Conservation (phyloP, 345 rosid genomes). For the Erodium maritimum region DNA sequence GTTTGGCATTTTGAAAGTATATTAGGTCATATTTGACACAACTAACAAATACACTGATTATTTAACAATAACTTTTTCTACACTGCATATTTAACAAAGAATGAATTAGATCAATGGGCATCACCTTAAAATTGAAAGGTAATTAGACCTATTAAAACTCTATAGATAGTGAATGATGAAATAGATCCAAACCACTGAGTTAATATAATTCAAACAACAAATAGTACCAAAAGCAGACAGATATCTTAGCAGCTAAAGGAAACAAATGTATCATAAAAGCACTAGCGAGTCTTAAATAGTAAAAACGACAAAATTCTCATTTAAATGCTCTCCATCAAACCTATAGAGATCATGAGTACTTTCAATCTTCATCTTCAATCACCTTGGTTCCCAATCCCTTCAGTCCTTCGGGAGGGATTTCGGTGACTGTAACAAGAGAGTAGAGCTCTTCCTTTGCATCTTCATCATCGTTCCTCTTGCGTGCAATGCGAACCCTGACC, state of each 20-base stretch:
- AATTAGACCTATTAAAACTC: too few species aligned
- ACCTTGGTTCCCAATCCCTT: slow-evolving; percentile 42
- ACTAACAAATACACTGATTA: too few species aligned
- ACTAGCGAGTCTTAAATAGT: too few species aligned
- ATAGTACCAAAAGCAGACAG: not conserved
- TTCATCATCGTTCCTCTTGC: slow-evolving; percentile 50
- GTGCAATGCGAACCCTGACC: slow-evolving; percentile 42
- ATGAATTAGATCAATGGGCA: too few species aligned
- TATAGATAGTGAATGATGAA: not conserved
- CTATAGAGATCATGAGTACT: not conserved
- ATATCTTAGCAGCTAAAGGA: not conserved
- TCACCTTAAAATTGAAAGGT: too few species aligned
- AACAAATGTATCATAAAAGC: too few species aligned
- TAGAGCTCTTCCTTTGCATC: slow-evolving; percentile 54
- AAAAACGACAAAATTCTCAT: not conserved
- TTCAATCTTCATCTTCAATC: slow-evolving; percentile 46
- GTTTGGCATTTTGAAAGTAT: too few species aligned
- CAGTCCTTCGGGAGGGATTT: slow-evolving; percentile 40
- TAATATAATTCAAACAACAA: not conserved
- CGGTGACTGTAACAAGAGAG: slow-evolving; percentile 48
- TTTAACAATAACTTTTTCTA: too few species aligned
- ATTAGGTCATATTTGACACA: too few species aligned
- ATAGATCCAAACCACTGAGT: too few species aligned
- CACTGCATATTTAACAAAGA: too few species aligned
- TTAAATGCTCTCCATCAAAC: not conserved